These are phyloP conservation scores for Boletus speciosus DNA, from an alignment of 768 basidiomycete species.

Conservation along the genomic window DNA sequence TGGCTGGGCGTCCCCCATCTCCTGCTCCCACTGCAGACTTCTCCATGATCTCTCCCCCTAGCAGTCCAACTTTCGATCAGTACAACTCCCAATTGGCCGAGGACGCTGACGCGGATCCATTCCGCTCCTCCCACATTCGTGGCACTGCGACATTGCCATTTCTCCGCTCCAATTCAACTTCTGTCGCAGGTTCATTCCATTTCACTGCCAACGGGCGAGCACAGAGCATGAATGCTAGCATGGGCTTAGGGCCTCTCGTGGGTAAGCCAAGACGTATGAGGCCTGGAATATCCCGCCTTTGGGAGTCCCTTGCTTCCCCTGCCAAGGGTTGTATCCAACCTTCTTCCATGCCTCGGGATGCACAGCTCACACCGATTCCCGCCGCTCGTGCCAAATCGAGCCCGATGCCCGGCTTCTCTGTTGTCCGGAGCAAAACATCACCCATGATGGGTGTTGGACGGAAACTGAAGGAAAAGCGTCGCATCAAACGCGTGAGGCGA, in stretches of 20 bases:
- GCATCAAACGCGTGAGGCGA: constrained; percentile 36
- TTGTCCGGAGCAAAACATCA: constrained; percentile 38
- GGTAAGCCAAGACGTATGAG: constrained; percentile 26
- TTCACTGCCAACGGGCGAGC: constrained; percentile 18
- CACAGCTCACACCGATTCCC: constrained; percentile 16
- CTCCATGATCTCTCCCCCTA: constrained; percentile 44
- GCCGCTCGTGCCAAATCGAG: constrained; percentile 23
- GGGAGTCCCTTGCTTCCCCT: constrained; percentile 34
- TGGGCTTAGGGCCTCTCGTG: constrained; percentile 20
- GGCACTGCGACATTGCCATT: constrained; percentile 29
- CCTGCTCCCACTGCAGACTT: constrained; percentile 45
- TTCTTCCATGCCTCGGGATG: constrained; percentile 6
- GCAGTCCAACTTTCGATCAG: constrained; percentile 32
- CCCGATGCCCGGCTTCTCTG: constrained; percentile 35
- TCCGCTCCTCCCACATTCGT: constrained; percentile 24
- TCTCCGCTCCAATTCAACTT: constrained; percentile 28
- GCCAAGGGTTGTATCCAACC: constrained; percentile 15
- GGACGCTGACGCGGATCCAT: constrained; percentile 15
- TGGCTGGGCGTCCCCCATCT: constrained; percentile 38
- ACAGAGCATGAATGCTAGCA: constrained; percentile 24
- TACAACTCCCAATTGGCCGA: constrained; percentile 27
- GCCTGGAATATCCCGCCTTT: constrained; percentile 33
- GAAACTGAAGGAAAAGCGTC: constrained; percentile 29
- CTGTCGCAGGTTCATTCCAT: constrained; percentile 20
- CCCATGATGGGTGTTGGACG: constrained; percentile 35